phyloP scores from a whole-genome alignment of 2,329 filamentous ascomycete species.

The Leptographium galeiforme region DNA sequence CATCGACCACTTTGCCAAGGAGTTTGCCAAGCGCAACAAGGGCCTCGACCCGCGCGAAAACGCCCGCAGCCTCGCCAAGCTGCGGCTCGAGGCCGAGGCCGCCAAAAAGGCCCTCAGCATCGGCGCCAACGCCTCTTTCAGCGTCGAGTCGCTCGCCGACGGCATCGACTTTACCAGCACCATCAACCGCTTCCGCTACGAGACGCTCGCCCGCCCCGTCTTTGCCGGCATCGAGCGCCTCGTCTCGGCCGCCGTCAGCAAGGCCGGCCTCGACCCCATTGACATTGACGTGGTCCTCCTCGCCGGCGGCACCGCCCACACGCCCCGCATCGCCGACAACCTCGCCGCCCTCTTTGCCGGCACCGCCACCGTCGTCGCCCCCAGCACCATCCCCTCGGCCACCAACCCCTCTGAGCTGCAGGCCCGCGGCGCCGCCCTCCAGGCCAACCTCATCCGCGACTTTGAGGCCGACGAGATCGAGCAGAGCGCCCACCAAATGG shows the following conservation, averaged over 20 bases:
- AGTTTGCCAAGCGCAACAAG: slow-evolving; percentile 96
- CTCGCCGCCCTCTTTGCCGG: slow-evolving; percentile 69
- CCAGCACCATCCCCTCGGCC: slow-evolving; percentile 61
- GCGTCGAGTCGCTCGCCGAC: slow-evolving; percentile 78
- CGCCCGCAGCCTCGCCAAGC: slow-evolving; percentile 71
- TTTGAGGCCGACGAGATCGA: slow-evolving; percentile 90
- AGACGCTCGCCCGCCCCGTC: slow-evolving; percentile 74
- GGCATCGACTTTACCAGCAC: slow-evolving; percentile 85
- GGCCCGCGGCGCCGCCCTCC: slow-evolving; percentile 83
- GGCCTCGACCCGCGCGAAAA: slow-evolving; percentile 69
- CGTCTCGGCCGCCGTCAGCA: slow-evolving; percentile 74
- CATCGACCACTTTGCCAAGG: slow-evolving; percentile 94
- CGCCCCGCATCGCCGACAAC: slow-evolving; percentile 79
- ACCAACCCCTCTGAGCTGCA: slow-evolving; percentile 90
- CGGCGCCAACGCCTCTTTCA: slow-evolving; percentile 79
- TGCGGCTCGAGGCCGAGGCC: slow-evolving; percentile 80
- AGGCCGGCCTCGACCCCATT: slow-evolving; percentile 81
- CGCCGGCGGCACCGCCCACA: slow-evolving; percentile 83
- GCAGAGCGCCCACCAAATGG: slow-evolving; percentile 88
- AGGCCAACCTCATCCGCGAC: slow-evolving; percentile 86
- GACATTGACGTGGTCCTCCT: slow-evolving; percentile 93
- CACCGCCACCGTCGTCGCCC: slow-evolving; percentile 65
- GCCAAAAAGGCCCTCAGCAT: slow-evolving; percentile 87
- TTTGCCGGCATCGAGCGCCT: slow-evolving; percentile 80
- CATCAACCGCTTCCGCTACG: slow-evolving; percentile 87